These are phyloP conservation scores for Peronospora tabacina DNA, from an alignment of 352 stramenopile genomes.

Conservation along the genomic window DNA sequence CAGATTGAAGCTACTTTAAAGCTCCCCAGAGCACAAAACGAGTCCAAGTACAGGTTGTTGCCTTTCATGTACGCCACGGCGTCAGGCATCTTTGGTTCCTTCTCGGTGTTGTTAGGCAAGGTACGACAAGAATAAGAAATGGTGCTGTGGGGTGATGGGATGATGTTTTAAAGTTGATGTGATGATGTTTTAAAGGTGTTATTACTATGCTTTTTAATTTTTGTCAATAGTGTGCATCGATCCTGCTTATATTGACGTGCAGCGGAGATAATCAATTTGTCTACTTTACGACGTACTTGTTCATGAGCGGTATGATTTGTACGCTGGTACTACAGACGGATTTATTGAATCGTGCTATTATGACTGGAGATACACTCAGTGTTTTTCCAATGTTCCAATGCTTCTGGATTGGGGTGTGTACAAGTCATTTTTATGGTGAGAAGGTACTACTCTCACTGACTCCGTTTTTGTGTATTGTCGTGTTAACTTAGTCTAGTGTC, in stretches of 20 bases:
- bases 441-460: constrained; percentile 7
- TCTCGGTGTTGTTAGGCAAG: constrained; percentile 77
- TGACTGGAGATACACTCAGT: constrained; percentile 74
- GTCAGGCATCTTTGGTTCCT: constrained; percentile 77
- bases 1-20: constrained; percentile 61
- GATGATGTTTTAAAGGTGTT: constrained; percentile 21
- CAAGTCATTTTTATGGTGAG: neutral
- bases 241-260: constrained; percentile 72
- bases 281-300: constrained; percentile 80
- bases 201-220: neutral
- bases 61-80: constrained; percentile 78
- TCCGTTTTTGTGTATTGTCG: constrained; percentile 3
- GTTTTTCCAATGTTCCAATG: constrained; percentile 87
- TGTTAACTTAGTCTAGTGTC: constrained; percentile 55
- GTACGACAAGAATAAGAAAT: constrained; percentile 16
- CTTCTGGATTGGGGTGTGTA: constrained; percentile 80
- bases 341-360: constrained; percentile 77
- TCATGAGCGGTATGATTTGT: constrained; percentile 73
- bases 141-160: neutral
- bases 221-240: constrained; percentile 51
- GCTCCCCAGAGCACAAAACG: constrained; percentile 41
- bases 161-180: constrained; percentile 24
- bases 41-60: constrained; percentile 54
- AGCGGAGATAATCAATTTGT: constrained; percentile 78
- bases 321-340: constrained; percentile 81